A percentile compares a stretch with the other conserved stretches of the same genome.
phyloP scores from a whole-genome alignment of 345 rosid species.

The Pugionium dolabratum region DNA sequence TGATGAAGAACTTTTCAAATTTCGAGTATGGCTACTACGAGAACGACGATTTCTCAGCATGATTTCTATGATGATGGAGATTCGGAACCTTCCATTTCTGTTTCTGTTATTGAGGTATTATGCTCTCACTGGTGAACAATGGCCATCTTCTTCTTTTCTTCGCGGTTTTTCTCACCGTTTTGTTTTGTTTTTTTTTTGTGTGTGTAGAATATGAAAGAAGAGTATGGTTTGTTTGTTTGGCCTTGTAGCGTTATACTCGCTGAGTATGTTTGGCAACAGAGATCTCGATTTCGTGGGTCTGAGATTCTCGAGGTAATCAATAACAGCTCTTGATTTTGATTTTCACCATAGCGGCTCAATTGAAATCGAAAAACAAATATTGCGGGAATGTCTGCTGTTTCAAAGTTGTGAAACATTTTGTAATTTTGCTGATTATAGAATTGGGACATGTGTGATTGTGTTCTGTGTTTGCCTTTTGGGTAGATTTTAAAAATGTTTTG shows the following conservation, averaged over 20 bases:
- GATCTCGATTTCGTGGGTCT: constrained; percentile 56
- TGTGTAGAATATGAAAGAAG: constrained; percentile 78
- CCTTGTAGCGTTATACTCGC: constrained; percentile 85
- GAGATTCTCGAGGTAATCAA: constrained; percentile 53
- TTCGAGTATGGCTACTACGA: constrained; percentile 44
- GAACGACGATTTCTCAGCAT: constrained; percentile 59
- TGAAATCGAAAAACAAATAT: neutral
- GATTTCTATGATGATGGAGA: constrained; percentile 48
- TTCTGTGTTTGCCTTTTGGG: neutral
- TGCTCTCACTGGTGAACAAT: constrained; percentile 1
- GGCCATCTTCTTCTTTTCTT: neutral
- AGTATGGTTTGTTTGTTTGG: constrained; percentile 86
- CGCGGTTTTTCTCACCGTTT: neutral
- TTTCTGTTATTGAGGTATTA: constrained; percentile 74
- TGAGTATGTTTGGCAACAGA: constrained; percentile 91
- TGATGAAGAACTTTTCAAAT: neutral
- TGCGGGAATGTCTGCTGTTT: neutral
- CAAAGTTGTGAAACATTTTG: neutral
- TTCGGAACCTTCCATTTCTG: constrained; percentile 43
- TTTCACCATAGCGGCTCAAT: neutral
- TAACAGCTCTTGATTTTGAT: neutral
- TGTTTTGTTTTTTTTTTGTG: neutral
- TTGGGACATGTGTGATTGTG: neutral
- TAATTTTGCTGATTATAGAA: neutral
- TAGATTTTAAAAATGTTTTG: neutral